Conservation (phyloP, 1,284 basidiomycete genomes). For the Moesziomyces globuligerus region DNA sequence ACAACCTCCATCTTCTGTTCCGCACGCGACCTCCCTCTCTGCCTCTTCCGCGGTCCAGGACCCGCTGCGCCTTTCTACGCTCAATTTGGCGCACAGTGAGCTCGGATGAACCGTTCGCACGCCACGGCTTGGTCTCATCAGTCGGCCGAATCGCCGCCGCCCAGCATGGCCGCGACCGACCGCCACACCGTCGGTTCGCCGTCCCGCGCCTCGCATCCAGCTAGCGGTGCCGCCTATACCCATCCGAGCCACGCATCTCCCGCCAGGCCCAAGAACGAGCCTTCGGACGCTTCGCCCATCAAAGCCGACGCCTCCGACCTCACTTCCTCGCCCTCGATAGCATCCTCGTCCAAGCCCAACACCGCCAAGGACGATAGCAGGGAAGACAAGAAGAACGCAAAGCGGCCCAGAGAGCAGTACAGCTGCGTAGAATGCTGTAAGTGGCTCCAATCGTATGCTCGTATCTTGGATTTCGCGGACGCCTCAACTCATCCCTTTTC, state of each 20-base stretch:
- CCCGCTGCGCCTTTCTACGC: neutral
- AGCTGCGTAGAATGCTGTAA: slow-evolving; percentile 53
- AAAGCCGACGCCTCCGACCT: slow-evolving; percentile 25
- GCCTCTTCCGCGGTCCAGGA: too few relatives aligned
- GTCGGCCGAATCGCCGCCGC: neutral
- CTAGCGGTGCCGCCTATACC: neutral
- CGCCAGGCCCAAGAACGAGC: slow-evolving; percentile 14
- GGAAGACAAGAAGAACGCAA: slow-evolving; percentile 35
- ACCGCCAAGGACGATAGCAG: slow-evolving; percentile 10
- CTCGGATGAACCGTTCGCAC: slow-evolving; percentile 11
- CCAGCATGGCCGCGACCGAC: slow-evolving; percentile 8
- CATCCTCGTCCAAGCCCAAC: slow-evolving; percentile 8
- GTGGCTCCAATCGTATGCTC: neutral
- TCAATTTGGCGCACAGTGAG: neutral
- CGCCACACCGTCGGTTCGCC: slow-evolving; percentile 13
- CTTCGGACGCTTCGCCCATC: slow-evolving; percentile 33
- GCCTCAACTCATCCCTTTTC: neutral
- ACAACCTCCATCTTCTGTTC: neutral
- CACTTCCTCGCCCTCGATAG: slow-evolving; percentile 4
- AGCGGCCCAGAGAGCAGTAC: slow-evolving; percentile 47
- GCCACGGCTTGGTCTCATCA: slow-evolving; percentile 3
- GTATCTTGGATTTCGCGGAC: neutral
- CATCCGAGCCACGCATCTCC: slow-evolving; percentile 9
- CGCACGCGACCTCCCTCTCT: too few relatives aligned
- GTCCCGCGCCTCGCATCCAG: slow-evolving; percentile 3